phyloP scores from a whole-genome alignment of 2,329 filamentous ascomycete genomes.

The Coccinonectria pachysandricola region DNA sequence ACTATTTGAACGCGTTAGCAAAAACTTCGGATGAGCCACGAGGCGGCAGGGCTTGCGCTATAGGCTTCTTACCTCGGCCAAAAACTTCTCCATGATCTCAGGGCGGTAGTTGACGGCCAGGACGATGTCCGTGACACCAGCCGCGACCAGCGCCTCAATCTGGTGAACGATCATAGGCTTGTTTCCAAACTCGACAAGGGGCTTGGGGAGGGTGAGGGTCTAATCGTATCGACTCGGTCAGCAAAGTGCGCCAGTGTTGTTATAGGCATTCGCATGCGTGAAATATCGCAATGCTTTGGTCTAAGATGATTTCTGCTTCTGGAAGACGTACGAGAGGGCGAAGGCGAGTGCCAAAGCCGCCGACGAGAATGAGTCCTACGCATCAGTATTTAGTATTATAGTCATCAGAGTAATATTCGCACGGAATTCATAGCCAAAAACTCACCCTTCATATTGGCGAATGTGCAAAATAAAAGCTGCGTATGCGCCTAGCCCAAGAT shows the following conservation, averaged over 20 bases:
- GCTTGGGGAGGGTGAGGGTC: slow-evolving; percentile 95
- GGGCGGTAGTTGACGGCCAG: slow-evolving; percentile 98
- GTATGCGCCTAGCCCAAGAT: slow-evolving; percentile 9
- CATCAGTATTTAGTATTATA: no score
- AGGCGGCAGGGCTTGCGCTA: no score
- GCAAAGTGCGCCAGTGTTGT: no score
- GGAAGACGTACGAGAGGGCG: slow-evolving; percentile 71
- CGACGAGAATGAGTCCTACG: slow-evolving; percentile 93
- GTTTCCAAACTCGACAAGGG: slow-evolving; percentile 96
- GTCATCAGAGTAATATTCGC: no score
- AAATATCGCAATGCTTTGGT: no score
- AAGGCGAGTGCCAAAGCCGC: slow-evolving; percentile 96
- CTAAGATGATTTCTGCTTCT: no score
- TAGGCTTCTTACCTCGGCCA: slow-evolving; percentile 71
- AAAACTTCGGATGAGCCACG: no score
- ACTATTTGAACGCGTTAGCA: no score
- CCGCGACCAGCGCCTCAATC: slow-evolving; percentile 85
- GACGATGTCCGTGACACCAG: slow-evolving; percentile 94
- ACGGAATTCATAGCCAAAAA: no score
- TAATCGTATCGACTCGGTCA: no score
- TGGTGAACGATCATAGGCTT: slow-evolving; percentile 99
- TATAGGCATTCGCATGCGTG: no score
- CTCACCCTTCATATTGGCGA: slow-evolving; percentile 29
- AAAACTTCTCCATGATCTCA: slow-evolving; percentile 90
- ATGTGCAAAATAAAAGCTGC: slow-evolving; percentile 10